Percentiles rank a stretch among this genome's conserved stretches.
Conservation (phyloP, 1,139 yeast species). For the Diutina pseudorugosa region DNA sequence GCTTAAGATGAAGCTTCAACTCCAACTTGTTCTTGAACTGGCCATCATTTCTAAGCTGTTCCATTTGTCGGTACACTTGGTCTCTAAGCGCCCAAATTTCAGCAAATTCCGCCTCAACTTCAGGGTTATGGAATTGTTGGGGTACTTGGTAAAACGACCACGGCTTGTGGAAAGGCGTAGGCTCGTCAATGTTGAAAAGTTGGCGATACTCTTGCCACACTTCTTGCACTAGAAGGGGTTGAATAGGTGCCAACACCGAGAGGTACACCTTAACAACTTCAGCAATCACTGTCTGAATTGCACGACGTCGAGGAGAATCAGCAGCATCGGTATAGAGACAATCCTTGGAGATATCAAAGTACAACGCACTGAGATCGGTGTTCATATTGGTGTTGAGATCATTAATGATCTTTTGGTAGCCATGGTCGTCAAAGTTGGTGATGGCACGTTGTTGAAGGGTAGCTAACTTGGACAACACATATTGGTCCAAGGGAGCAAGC, state of each 20-base stretch:
- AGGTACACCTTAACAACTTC: constrained; percentile 52
- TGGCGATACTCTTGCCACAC: constrained; percentile 52
- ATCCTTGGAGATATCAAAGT: constrained; percentile 82
- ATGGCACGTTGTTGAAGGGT: constrained; percentile 32
- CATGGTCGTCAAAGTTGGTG: constrained; percentile 39
- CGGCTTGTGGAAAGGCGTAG: constrained; percentile 40
- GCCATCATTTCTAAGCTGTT: constrained; percentile 18
- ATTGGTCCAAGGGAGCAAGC: constrained; percentile 50
- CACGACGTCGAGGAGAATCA: constrained; percentile 39
- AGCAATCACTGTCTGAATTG: constrained; percentile 60
- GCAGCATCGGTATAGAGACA: constrained; percentile 59
- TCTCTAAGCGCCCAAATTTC: constrained; percentile 36
- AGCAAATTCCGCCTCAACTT: constrained; percentile 27
- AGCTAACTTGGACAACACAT: constrained; percentile 43
- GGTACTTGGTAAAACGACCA: constrained; percentile 18
- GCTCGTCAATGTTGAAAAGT: constrained; percentile 14
- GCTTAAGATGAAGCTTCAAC: constrained; percentile 32
- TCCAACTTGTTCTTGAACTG: constrained; percentile 55
- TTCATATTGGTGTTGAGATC: constrained; percentile 63
- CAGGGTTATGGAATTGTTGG: constrained; percentile 12
- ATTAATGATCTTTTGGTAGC: constrained; percentile 57
- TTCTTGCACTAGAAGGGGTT: constrained; percentile 80
- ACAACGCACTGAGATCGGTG: constrained; percentile 64
- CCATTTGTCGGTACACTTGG: constrained; percentile 30
- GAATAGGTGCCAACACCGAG: constrained; percentile 62